Conservation (phyloP, 441 rosid genomes). For the Geranium incanum region DNA sequence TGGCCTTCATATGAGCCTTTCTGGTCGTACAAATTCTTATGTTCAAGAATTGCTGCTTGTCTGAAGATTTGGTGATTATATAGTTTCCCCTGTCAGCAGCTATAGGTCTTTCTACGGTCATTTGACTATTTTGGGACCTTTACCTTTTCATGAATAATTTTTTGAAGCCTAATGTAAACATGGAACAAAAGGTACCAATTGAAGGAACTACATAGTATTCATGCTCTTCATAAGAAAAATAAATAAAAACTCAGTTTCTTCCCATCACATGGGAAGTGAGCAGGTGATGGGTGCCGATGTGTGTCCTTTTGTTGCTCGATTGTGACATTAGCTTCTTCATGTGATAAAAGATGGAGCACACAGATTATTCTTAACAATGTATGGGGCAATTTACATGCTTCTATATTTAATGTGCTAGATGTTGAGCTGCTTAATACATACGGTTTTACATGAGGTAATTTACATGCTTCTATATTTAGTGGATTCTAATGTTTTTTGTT, state of each 20-base stretch:
- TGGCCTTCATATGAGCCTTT: conserved; percentile 2
- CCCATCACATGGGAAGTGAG: conserved; percentile 59
- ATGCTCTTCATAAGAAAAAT: conserved; percentile 27
- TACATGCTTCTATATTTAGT: conserved; percentile 12
- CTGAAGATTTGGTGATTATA: conserved; percentile 16
- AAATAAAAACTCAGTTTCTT: conserved; percentile 38
- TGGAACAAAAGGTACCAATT: conserved; percentile 20
- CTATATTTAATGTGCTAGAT: conserved; percentile 32
- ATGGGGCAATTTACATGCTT: conserved; percentile 86
- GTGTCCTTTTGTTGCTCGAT: conserved; percentile 77
- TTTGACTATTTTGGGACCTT: conserved; percentile 16
- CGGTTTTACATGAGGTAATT: neutral
- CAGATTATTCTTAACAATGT: conserved; percentile 65
- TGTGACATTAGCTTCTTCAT: conserved; percentile 84
- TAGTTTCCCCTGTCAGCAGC: conserved; percentile 20
- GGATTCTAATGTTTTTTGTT: conserved; percentile 22
- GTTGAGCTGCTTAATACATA: conserved; percentile 37
- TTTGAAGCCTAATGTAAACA: conserved; percentile 18
- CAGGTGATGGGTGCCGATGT: conserved; percentile 66
- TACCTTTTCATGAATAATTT: conserved; percentile 16
- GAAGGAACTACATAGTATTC: conserved; percentile 33
- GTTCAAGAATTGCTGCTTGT: conserved; percentile 19
- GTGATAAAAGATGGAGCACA: conserved; percentile 93
- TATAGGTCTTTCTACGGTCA: conserved; percentile 11
- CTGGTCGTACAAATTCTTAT: conserved; percentile 10